Conservation (phyloP, 768 basidiomycete species). For the Tephrocybe sp. region DNA sequence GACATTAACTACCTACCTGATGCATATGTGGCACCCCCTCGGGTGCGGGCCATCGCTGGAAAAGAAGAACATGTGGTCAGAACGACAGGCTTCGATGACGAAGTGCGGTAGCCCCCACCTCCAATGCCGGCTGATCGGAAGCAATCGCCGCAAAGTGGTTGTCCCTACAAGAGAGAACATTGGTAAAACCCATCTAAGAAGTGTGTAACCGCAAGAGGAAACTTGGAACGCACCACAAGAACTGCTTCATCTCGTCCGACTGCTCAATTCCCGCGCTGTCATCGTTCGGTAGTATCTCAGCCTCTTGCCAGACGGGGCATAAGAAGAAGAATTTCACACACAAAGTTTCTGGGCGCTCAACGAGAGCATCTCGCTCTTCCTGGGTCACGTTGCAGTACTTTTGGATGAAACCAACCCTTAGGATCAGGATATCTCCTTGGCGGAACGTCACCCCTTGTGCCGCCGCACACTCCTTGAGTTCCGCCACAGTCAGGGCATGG, state of each 20-base stretch:
- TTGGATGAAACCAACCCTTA: conserved; percentile 64
- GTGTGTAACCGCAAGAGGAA: conserved; percentile 3
- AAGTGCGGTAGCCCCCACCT: conserved; percentile 36
- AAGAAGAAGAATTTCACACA: conserved; percentile 27
- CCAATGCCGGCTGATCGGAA: conserved; percentile 66
- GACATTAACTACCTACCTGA: conserved; percentile 40
- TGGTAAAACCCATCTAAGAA: neutral
- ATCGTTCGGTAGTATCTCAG: neutral
- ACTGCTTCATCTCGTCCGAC: conserved; percentile 68
- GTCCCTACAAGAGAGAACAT: conserved; percentile 44
- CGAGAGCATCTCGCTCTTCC: conserved; percentile 43
- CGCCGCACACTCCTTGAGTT: conserved; percentile 59
- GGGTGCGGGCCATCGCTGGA: conserved; percentile 54
- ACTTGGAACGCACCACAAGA: conserved; percentile 54
- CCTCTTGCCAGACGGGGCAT: neutral
- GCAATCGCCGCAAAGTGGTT: conserved; percentile 73
- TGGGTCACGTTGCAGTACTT: conserved; percentile 46
- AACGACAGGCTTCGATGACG: neutral
- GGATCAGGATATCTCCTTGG: conserved; percentile 58
- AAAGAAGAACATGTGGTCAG: conserved; percentile 10
- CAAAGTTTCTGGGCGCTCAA: conserved; percentile 50
- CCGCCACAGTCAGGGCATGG: conserved; percentile 49
- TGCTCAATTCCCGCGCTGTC: conserved; percentile 67
- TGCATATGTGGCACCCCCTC: conserved; percentile 48
- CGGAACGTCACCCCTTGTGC: conserved; percentile 58